Percentiles rank a stretch among this genome's conserved stretches.
phyloP scores from a whole-genome alignment of 2,329 filamentous ascomycete genomes.

The Aureobasidium sp. region DNA sequence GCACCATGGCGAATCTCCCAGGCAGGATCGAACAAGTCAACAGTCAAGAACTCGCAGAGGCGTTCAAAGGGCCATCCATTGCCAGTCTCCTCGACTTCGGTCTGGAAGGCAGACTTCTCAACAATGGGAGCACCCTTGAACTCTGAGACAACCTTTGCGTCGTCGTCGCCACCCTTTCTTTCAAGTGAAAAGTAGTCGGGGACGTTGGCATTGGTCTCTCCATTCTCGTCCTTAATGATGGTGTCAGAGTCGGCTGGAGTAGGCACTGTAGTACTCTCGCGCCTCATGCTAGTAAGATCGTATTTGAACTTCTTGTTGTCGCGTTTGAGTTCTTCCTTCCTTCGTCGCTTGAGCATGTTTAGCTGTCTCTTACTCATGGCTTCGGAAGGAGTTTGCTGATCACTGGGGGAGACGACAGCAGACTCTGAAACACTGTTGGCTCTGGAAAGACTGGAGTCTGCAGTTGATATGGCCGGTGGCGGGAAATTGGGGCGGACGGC shows the following conservation, averaged over 20 bases:
- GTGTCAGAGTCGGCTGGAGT: conserved; percentile 47
- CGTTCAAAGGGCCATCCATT: conserved; percentile 90
- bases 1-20: conserved; percentile 97
- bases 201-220: conserved; percentile 39
- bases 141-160: conserved; percentile 86
- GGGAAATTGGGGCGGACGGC: conserved; percentile 38
- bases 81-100: conserved; percentile 68
- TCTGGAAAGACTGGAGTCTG: conserved; percentile 28
- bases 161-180: conserved; percentile 74
- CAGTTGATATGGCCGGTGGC: conserved; percentile 36
- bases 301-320: conserved; percentile 75
- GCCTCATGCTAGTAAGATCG: conserved; percentile 61
- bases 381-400: conserved; percentile 53
- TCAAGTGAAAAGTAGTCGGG: conserved; percentile 89
- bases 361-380: conserved; percentile 86
- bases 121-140: conserved; percentile 79
- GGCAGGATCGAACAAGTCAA: conserved; percentile 85
- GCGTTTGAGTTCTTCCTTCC: conserved; percentile 82
- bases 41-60: conserved; percentile 85
- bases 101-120: conserved; percentile 79
- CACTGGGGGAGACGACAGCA: conserved; percentile 29
- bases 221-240: conserved; percentile 50
- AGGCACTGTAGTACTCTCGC: conserved; percentile 54
- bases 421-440: conserved; percentile 39
- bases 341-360: conserved; percentile 89